Evolutionary conservation across 306 rosid species (phyloP).

Genomic region (cucumber (Cucumis sativus)): DNA sequence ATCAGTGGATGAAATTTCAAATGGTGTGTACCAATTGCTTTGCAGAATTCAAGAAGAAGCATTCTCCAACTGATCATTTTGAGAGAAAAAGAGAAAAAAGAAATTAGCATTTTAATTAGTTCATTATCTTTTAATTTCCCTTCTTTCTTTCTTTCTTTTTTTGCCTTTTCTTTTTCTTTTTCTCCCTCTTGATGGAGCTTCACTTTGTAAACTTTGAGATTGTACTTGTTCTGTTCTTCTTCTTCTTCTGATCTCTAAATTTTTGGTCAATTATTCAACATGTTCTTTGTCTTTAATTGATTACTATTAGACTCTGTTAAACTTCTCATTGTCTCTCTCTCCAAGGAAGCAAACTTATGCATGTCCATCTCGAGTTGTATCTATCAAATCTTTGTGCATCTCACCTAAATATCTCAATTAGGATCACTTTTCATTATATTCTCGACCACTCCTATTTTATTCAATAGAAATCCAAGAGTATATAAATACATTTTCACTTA

Average conservation of each 20-base stretch:
- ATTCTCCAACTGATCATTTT: not conserved
- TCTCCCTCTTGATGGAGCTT: not conserved
- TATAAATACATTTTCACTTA: too few species aligned
- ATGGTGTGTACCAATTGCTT: slow-evolving; percentile 1
- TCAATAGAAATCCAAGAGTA: too few species aligned
- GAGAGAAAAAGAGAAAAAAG: not conserved
- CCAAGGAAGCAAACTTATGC: not conserved
- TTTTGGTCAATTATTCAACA: not conserved
- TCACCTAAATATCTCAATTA: too few species aligned
- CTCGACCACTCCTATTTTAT: too few species aligned
- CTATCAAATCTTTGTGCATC: too few species aligned
- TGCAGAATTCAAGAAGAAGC: slow-evolving; percentile 8
- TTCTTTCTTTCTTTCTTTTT: not conserved
- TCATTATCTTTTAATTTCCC: not conserved
- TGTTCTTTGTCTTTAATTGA: not conserved
- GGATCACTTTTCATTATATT: too few species aligned
- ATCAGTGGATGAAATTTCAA: slow-evolving; percentile 6
- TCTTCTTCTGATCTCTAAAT: not conserved
- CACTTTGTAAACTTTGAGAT: slow-evolving; percentile 1
- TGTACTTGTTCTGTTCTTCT: not conserved
- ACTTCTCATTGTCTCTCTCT: not conserved
- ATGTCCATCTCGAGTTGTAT: too few species aligned
- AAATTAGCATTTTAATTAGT: not conserved
- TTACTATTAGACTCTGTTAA: not conserved
- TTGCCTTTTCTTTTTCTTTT: not conserved